Evolutionary conservation across 2,329 filamentous ascomycete species (phyloP).

Genomic region (Talaromyces marneffei): DNA sequence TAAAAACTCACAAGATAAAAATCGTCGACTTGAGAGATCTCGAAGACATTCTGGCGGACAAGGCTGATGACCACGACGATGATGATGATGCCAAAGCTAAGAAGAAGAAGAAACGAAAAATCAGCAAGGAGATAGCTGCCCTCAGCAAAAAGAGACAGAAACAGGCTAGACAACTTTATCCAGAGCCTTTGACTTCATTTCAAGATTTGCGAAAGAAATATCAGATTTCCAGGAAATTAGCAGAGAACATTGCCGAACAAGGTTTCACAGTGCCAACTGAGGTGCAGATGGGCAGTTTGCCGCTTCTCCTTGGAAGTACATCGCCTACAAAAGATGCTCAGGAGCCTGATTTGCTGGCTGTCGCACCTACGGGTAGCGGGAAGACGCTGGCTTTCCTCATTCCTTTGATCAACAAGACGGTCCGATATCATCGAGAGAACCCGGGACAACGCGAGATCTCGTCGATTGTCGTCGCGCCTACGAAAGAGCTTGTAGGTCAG

Average conservation of each 20-base stretch:
- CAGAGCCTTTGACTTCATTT: slow-evolving; percentile 75
- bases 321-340: slow-evolving; percentile 27
- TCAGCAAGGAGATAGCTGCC: slow-evolving; percentile 50
- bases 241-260: slow-evolving; percentile 74
- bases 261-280: slow-evolving; percentile 86
- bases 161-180: slow-evolving; percentile 57
- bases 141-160: slow-evolving; percentile 47
- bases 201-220: slow-evolving; percentile 64
- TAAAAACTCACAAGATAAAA: slow-evolving; percentile 79
- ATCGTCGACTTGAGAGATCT: slow-evolving; percentile 64
- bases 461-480: slow-evolving; percentile 69
- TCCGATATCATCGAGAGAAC: slow-evolving; percentile 48
- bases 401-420: slow-evolving; percentile 71
- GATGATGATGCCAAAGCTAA: slow-evolving; percentile 26
- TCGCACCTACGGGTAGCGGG: slow-evolving; percentile 92
- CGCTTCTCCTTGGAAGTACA: slow-evolving; percentile 59
- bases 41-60: slow-evolving; percentile 28
- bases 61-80: slow-evolving; percentile 13
- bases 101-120: slow-evolving; percentile 45
- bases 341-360: slow-evolving; percentile 70
- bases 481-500: slow-evolving; percentile 73
- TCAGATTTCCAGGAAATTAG: slow-evolving; percentile 65
- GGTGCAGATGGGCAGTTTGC: slow-evolving; percentile 82
- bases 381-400: slow-evolving; percentile 94
- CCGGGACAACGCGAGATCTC: slow-evolving; percentile 55